Conservation (phyloP, 2,329 filamentous ascomycete species). For the Ophiognomonia clavigignenti-juglandacearum region DNA sequence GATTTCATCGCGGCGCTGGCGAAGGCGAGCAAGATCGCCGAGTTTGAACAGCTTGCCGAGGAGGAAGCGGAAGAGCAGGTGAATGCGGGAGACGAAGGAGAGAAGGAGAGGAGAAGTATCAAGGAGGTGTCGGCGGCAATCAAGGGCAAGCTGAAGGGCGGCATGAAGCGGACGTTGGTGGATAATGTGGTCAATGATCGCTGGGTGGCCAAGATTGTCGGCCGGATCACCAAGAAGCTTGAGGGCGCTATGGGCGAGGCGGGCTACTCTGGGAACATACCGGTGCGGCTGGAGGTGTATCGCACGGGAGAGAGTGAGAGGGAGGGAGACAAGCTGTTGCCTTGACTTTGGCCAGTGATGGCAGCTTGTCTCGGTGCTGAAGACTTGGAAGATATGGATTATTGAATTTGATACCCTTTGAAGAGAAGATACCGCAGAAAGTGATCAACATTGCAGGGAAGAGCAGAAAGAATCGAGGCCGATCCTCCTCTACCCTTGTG, state of each 20-base stretch:
- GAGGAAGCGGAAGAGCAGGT: neutral
- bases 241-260: conserved; percentile 1
- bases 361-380: too few relatives aligned
- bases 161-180: conserved; percentile 1
- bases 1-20: neutral
- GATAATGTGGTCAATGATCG: neutral
- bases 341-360: neutral
- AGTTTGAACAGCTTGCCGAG: neutral
- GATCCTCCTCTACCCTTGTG: too few relatives aligned
- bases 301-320: neutral
- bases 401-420: too few relatives aligned
- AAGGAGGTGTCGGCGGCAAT: neutral
- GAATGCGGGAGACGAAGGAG: neutral
- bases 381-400: too few relatives aligned
- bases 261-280: neutral
- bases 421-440: too few relatives aligned
- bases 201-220: neutral
- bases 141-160: neutral
- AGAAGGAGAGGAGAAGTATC: neutral
- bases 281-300: neutral
- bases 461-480: too few relatives aligned
- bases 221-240: neutral
- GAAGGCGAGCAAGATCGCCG: neutral
- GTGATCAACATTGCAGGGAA: too few relatives aligned
- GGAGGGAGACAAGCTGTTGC: neutral